Base-by-base conservation (phyloP, 2,329 filamentous ascomycete genomes). In the Helminthosporium solani region DNA sequence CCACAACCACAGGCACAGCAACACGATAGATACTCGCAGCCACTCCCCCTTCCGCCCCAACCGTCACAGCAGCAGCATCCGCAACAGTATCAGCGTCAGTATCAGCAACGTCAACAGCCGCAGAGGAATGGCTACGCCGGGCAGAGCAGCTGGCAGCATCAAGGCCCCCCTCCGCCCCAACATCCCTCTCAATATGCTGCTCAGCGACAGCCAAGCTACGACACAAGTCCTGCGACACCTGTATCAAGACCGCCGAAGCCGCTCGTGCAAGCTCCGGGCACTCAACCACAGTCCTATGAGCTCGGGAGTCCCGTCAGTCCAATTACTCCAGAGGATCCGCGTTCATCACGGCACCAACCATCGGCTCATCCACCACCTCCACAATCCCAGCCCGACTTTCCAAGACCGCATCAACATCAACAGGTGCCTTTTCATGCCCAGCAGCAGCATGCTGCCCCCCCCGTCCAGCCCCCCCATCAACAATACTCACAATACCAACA, bases 241-340 rank as follows among this genome's bases (percentile, higher is more conserved):
- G 38, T 55, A 37, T 21, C 70, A 56, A 60, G 58, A 58, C 56
- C 51, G 36, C 27, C 52, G 42, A 49, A 56, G 61, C 47, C 68
- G 23, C 61, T 64, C 15, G 50, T 56, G 38, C 53, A 67, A 48
- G 14, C 65, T 44, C 66, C 61, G 27, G 46, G 42, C 19, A 54
- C 60, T 23, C 57, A 56, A 25, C 31, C 46, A 9, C 56, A 48
- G 28, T 43, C 58, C 3, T 57, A 65, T 41, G 60, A 58, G 18
- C 34, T 63, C 2, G 62, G 61, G 25, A 70, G 68, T 33, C 68
- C 67, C 7, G 66, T 72, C 14, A 71, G 68, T 40, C 68, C 70
- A 3, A 61, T 70, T 23, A 61, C 57, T 9, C 63, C 67, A 5
- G 61, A 66, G 16, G 47, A 56, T 20, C 63, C 61, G 28, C 52